Conservation (phyloP, 2,329 filamentous ascomycete genomes). For the Lasiodiplodia citricola region DNA sequence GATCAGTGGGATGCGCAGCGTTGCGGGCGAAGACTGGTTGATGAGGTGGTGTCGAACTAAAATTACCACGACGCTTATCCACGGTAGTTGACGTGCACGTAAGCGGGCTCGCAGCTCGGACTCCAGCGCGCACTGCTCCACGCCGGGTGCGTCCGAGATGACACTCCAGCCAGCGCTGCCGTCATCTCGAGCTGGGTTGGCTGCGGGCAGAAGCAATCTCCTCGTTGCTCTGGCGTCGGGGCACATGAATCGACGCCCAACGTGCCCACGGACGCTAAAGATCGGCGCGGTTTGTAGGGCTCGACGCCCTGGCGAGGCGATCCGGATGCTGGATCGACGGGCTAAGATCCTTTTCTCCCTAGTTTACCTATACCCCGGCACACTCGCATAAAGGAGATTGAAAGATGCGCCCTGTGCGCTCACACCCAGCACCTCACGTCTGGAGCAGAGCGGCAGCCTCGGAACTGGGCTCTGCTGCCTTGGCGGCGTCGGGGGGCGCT, state of each 20-base stretch:
- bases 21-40: background rate
- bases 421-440: conserved; percentile 5
- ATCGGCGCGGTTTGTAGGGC: conserved; percentile 8
- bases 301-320: conserved; percentile 24
- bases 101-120: conserved; percentile 1
- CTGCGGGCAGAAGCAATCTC: conserved; percentile 6
- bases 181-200: background rate
- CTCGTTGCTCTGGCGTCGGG: background rate
- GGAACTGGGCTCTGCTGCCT: conserved; percentile 4
- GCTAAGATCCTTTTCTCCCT: background rate
- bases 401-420: conserved; percentile 4
- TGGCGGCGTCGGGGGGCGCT: background rate
- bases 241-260: conserved; percentile 24
- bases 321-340: conserved; percentile 22
- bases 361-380: conserved; percentile 9
- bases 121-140: background rate
- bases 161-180: background rate
- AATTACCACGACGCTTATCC: background rate
- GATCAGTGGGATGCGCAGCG: conserved; percentile 12
- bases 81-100: background rate
- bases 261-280: conserved; percentile 5
- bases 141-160: conserved; percentile 4
- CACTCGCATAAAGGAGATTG: conserved; percentile 23
- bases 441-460: conserved; percentile 16
- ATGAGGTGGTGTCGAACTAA: background rate